These are phyloP conservation scores for Fusarium sacchari DNA, from an alignment of 2,329 filamentous ascomycete species.

Conservation along the genomic window DNA sequence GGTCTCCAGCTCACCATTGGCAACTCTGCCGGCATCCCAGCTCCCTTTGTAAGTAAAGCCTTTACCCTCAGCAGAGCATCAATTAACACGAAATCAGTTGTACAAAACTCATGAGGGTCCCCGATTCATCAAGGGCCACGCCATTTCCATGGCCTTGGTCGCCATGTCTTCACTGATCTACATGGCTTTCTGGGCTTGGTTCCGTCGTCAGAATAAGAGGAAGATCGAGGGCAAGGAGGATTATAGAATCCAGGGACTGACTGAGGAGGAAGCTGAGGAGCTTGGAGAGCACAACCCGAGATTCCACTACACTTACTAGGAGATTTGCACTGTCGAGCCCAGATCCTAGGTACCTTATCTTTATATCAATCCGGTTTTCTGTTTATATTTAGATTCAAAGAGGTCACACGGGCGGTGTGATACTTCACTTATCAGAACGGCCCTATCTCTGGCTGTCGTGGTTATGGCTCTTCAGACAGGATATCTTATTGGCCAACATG, in stretches of 20 bases:
- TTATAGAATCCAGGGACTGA: constrained; percentile 41
- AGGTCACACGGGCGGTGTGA: not conserved
- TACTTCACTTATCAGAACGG: not conserved
- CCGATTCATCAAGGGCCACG: constrained; percentile 60
- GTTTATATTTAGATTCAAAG: not conserved
- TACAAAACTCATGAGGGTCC: constrained; percentile 51
- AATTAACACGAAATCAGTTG: constrained; percentile 30
- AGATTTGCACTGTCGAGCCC: rapidly evolving
- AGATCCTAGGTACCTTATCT: not conserved
- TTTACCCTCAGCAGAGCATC: rapidly evolving
- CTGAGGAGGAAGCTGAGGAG: constrained; percentile 46
- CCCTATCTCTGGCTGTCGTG: too few relatives aligned
- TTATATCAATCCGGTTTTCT: not conserved
- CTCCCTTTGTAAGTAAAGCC: constrained; percentile 57
- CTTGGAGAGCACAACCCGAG: constrained; percentile 47
- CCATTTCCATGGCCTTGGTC: constrained; percentile 59
- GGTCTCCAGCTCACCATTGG: constrained; percentile 72
- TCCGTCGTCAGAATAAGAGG: constrained; percentile 50
- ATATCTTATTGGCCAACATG: too few relatives aligned
- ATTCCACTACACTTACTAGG: constrained; percentile 46
- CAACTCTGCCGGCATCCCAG: constrained; percentile 71
- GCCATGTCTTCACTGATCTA: constrained; percentile 58
- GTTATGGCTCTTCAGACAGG: too few relatives aligned
- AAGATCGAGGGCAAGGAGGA: constrained; percentile 45
- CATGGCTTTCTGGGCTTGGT: constrained; percentile 47